Conservation (phyloP, 352 stramenopile genomes). For the Pythium aquatile region DNA sequence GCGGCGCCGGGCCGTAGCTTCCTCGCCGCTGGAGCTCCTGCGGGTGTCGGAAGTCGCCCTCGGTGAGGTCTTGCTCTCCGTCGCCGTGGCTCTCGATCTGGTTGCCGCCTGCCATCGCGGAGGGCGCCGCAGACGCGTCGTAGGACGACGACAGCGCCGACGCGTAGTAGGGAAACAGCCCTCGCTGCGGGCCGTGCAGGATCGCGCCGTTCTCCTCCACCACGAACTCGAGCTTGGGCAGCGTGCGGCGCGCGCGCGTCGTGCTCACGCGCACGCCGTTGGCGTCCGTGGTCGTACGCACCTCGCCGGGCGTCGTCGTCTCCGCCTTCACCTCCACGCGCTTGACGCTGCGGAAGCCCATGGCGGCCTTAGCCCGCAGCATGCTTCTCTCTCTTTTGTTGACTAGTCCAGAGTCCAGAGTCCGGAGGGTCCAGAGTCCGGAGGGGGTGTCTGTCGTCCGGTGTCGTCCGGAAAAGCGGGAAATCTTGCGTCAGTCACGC, state of each 20-base stretch:
- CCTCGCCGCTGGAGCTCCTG: neutral
- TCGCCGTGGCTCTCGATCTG: neutral
- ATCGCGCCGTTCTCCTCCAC: conserved; percentile 82
- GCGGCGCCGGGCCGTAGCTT: conserved; percentile 7
- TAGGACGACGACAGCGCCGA: neutral
- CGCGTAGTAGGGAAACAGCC: conserved; percentile 41
- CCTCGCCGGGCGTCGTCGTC: conserved; percentile 77
- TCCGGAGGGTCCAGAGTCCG: neutral
- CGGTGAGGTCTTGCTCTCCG: neutral
- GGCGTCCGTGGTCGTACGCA: conserved; percentile 71
- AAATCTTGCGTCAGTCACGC: conserved; percentile 6
- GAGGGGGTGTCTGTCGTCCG: neutral
- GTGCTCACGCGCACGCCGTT: conserved; percentile 58
- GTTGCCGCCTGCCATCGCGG: neutral
- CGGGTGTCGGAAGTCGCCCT: conserved; percentile 5
- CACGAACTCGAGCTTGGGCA: conserved; percentile 84
- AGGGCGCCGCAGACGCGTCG: neutral
- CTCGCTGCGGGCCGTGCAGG: conserved; percentile 69
- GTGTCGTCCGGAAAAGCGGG: neutral
- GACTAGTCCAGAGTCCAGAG: neutral
- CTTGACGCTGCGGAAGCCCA: conserved; percentile 79
- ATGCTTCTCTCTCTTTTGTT: conserved; percentile 25
- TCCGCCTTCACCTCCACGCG: conserved; percentile 86
- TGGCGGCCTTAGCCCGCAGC: conserved; percentile 68
- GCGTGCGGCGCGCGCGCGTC: conserved; percentile 57